A percentile compares a stretch with the other conserved stretches of the same genome.
These are phyloP conservation scores for Petunia axillaris DNA, from an alignment of 257 asterid species.

Conservation along the genomic window DNA sequence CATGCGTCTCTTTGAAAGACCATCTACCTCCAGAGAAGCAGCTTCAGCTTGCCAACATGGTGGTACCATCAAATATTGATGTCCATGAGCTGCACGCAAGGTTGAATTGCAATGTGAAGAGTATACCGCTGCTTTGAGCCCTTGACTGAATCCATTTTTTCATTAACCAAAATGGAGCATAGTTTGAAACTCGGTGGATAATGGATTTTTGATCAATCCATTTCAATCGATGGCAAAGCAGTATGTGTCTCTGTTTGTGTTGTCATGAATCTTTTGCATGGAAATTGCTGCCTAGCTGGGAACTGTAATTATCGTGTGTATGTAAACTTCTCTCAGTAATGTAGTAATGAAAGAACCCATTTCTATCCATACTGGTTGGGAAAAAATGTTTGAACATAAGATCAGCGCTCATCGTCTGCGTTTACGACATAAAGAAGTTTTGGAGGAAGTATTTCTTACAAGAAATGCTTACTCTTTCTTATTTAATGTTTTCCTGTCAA, in stretches of 20 bases:
- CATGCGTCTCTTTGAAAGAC: constrained; percentile 60
- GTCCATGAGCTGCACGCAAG: constrained; percentile 2
- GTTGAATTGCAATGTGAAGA: neutral
- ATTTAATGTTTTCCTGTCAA: neutral
- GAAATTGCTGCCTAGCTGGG: neutral
- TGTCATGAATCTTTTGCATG: neutral
- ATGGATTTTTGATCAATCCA: neutral
- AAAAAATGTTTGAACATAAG: neutral
- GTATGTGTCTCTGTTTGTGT: neutral
- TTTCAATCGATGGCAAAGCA: neutral
- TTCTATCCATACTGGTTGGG: too few species aligned
- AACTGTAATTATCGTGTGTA: neutral
- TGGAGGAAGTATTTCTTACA: neutral
- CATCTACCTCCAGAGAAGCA: constrained; percentile 67
- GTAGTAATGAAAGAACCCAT: neutral
- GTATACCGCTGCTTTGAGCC: constrained; percentile 21
- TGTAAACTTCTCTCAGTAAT: neutral
- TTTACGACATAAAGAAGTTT: neutral
- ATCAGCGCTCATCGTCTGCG: neutral
- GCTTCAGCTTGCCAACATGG: constrained; percentile 78
- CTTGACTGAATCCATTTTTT: too few species aligned
- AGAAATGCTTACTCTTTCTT: neutral
- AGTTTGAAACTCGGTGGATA: too few species aligned
- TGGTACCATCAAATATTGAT: constrained; percentile 17
- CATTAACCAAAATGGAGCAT: too few species aligned